Base-by-base conservation (phyloP, 371 early-diverging fungal species). In the Mortierella sp. region DNA sequence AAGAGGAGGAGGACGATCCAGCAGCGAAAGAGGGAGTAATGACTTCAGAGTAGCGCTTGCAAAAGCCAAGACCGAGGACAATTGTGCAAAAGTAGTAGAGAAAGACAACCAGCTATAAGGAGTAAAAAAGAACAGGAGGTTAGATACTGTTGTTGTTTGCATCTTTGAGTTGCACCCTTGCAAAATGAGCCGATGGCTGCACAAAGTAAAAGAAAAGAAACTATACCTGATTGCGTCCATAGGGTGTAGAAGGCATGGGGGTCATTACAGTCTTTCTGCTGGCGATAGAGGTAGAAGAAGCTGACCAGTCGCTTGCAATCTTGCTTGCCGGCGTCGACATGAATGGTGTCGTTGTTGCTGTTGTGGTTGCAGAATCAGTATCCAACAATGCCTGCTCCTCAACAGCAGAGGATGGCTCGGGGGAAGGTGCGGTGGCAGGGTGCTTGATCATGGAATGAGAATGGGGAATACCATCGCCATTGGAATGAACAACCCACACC, bases 401-500 rank as follows among this genome's bases (percentile, higher is more conserved):
- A 24, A 64, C 24, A 5, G 64, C 21, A 19, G 24, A 34, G 48
- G 48, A 46, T 46, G 40, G 16, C 9, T 64, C 61, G 31, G 26
- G 67, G 53, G 19, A 24, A 2, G 48, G 48, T 46, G 48, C 13
- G 13, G 16, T 3, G 24, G 16, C 13, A 5, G 28, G 0, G 31
- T 3, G 28, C 43, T 44, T 43, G 21, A 14, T 26, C 44, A 46
- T 14, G 16, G 59, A 31, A 16, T 53, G 53, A 53, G 50, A 21
- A 34, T 19, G 55, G 37, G n/a, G 54, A 10, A n/a, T 9, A 46
- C 48, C 48, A 46, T 0, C 53, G 57, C 14, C 28, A 28, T 28
- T 55, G 43, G 76, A 69, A 53, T 83, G 76, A 40, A 79, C 57
- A n/a, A 83, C 83, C 83, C 83, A 83, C 24, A 83, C 71, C 55